Conservation (phyloP, 1,284 basidiomycete genomes). For the Salmacisia buchloeana region DNA sequence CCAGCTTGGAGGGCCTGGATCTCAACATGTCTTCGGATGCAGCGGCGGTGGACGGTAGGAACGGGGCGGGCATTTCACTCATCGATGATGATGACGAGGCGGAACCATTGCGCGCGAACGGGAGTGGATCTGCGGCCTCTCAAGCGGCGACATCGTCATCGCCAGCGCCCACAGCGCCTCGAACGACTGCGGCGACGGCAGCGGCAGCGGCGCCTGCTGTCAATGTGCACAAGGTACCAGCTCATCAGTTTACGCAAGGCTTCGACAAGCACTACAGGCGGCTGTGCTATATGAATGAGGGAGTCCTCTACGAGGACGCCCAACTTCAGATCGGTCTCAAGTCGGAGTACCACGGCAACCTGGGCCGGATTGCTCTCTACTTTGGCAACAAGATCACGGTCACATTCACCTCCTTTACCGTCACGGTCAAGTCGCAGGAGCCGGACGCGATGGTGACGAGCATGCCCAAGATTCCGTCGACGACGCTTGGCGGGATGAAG, state of each 20-base stretch:
- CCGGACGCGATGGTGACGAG: constrained; percentile 69
- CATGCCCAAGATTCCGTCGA: constrained; percentile 78
- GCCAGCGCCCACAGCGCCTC: constrained; percentile 59
- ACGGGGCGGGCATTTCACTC: not conserved
- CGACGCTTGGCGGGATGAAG: constrained; percentile 71
- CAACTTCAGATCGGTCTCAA: constrained; percentile 94
- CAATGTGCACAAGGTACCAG: constrained; percentile 2
- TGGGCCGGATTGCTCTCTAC: constrained; percentile 86
- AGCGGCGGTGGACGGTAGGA: not conserved
- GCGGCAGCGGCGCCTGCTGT: not conserved
- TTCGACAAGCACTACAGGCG: constrained; percentile 73
- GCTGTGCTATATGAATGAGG: constrained; percentile 72
- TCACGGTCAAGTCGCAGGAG: constrained; percentile 64
- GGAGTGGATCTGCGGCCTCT: not conserved
- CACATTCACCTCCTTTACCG: constrained; percentile 80
- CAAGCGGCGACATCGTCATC: constrained; percentile 39
- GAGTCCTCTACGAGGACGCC: constrained; percentile 89
- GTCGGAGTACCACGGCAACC: constrained; percentile 85
- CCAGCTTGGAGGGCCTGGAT: constrained; percentile 75
- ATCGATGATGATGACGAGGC: constrained; percentile 11
- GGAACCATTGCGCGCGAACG: not conserved
- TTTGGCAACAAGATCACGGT: constrained; percentile 90
- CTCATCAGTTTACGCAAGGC: constrained; percentile 37
- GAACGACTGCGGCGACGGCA: constrained; percentile 47
- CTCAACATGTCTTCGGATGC: constrained; percentile 52